Evolutionary conservation across 2,329 filamentous ascomycete genomes (phyloP).

Genomic region (Colletotrichum sp.): DNA sequence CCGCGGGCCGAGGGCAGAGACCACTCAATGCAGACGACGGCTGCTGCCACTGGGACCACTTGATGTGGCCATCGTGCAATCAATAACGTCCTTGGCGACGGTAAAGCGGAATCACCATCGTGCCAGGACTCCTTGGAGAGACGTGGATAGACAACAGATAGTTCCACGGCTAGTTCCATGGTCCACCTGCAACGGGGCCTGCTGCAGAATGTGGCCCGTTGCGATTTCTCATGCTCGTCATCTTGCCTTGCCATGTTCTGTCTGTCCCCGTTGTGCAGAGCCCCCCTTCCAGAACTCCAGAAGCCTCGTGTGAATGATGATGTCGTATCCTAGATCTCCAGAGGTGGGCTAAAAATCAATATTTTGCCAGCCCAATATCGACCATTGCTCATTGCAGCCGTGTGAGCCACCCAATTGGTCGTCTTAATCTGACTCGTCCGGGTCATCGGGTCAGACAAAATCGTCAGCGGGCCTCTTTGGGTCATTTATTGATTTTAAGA

Average conservation of each 20-base stretch:
- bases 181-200: conserved; percentile 1
- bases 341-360: conserved; percentile 11
- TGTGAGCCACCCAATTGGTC: background rate
- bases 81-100: background rate
- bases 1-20: background rate
- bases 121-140: background rate
- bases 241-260: background rate
- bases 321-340: background rate
- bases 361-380: conserved; percentile 9
- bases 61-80: background rate
- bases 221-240: conserved; percentile 12
- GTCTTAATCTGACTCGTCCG: conserved; percentile 3
- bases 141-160: background rate
- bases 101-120: background rate
- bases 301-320: background rate
- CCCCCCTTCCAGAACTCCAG: background rate
- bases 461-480: background rate
- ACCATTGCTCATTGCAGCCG: background rate
- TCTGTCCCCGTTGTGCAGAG: background rate
- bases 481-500: conserved; percentile 3
- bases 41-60: background rate
- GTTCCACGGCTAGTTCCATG: background rate
- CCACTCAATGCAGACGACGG: background rate
- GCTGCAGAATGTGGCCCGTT: background rate
- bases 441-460: conserved; percentile 2